Conservation (phyloP, 139 green algal genomes). For the Chlamydomonas sphaeroides region DNA sequence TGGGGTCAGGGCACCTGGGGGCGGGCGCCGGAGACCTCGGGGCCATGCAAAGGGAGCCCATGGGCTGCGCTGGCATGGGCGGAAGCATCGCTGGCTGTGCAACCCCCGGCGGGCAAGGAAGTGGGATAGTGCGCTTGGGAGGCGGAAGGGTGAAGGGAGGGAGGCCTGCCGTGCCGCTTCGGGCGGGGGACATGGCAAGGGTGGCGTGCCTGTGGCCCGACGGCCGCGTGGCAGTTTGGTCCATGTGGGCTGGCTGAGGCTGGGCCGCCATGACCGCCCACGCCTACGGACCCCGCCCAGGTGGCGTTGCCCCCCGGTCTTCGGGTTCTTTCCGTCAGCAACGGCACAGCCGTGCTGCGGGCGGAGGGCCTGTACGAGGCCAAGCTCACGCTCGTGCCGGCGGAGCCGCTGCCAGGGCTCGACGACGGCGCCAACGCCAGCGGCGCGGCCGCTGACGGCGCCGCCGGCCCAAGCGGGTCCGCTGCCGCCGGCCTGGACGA, state of each 20-base stretch:
- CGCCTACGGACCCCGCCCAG: constrained; percentile 2
- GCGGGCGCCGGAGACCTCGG: too few species aligned
- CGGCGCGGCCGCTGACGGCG: background rate
- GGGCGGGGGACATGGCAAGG: too few species aligned
- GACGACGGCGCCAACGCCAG: background rate
- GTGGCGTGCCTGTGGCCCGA: too few species aligned
- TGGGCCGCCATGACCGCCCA: too few species aligned
- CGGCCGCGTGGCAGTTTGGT: too few species aligned
- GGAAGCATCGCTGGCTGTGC: too few species aligned
- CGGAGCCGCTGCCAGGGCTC: constrained; percentile 14
- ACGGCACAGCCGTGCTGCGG: constrained; percentile 44
- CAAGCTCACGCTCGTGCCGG: constrained; percentile 51
- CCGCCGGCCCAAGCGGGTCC: background rate
- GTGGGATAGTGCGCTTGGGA: too few species aligned
- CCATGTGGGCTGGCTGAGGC: too few species aligned
- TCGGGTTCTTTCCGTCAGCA: constrained; percentile 22
- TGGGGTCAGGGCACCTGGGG: too few species aligned
- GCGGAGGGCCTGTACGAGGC: constrained; percentile 53
- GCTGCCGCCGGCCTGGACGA: background rate
- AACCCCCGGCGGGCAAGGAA: too few species aligned
- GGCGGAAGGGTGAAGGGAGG: background rate
- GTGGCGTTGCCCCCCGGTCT: constrained; percentile 28
- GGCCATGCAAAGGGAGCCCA: too few species aligned
- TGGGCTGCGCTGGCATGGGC: too few species aligned
- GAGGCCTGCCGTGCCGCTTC: background rate